Base-by-base conservation (phyloP, 176 grass and related monocot species). In the Neostapfia colusana region DNA sequence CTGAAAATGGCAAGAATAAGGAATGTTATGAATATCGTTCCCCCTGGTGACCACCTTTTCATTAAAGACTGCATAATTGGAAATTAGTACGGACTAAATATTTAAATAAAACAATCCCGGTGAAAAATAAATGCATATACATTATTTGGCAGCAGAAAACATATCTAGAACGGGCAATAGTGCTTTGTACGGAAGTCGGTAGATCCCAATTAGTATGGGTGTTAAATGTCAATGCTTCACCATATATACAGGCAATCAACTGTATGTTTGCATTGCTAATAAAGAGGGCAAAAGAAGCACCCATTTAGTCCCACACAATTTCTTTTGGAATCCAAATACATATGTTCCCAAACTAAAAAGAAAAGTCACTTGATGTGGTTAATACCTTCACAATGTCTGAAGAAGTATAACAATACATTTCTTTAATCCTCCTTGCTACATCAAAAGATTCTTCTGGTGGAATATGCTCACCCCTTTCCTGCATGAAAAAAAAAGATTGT, bases 341-440 rank as follows among this genome's bases (percentile, higher is more conserved):
- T 3, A 65, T 48, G 21, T 44, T 35, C 28, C 51, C 45, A 17
- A 65, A 36, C 21, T 61, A 67, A 16, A 67, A 60, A 46, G 16
- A n/a, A 21, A 81, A 81, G 23, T 21, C 8, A 20, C 10, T 69
- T 31, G 10, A 67, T 51, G 26, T 20, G 34, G 48, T 37, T 51
- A 37, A 65, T 92, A 99, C 95, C 95, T 99, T 99, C 73, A 99
- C 95, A 84, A 99, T 99, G 73, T 99, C 95, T 18, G 95, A 94
- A 82, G 87, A 99, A 42, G 95, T 99, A 74, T 99, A 99, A 57
- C 95, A 92, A 78, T 86, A 95, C 73, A 78, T 90, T 88, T 99
- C 95, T 88, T 99, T 99, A 13, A 92, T 67, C 80, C 90, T 99
- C 80, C 89, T 87, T 54, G 91, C 89, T 44, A 95, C 83, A 63